These are phyloP conservation scores for Serendipita sp. DNA, from an alignment of 768 basidiomycete species.

Conservation along the genomic window DNA sequence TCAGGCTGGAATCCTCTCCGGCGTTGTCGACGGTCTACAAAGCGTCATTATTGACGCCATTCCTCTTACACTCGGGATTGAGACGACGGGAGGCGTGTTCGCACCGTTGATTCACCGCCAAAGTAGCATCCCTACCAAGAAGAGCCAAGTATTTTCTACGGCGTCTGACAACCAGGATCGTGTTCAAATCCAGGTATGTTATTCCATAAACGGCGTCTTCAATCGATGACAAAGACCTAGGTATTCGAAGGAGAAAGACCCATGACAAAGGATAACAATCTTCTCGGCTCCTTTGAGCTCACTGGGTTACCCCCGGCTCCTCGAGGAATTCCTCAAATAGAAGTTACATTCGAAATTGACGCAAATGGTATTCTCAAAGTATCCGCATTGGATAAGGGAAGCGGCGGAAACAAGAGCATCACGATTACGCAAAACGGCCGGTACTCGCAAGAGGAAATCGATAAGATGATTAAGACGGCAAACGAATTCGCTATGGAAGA, in stretches of 20 bases:
- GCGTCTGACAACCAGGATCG: slow-evolving; percentile 23
- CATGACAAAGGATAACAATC: slow-evolving; percentile 32
- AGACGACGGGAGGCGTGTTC: slow-evolving; percentile 34
- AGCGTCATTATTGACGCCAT: slow-evolving; percentile 31
- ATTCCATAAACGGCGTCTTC: too few species aligned
- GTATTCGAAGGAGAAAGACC: slow-evolving; percentile 27
- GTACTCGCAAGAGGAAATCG: slow-evolving; percentile 37
- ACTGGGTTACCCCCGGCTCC: slow-evolving; percentile 29
- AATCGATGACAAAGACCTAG: slow-evolving; percentile 21
- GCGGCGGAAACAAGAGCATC: slow-evolving; percentile 19
- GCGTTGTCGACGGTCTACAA: slow-evolving; percentile 29
- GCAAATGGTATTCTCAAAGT: slow-evolving; percentile 32
- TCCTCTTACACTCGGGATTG: slow-evolving; percentile 36
- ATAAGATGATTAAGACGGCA: slow-evolving; percentile 36
- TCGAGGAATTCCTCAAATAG: slow-evolving; percentile 28
- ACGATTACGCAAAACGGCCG: slow-evolving; percentile 33
- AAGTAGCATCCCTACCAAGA: slow-evolving; percentile 36
- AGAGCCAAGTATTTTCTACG: slow-evolving; percentile 23
- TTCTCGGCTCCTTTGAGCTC: slow-evolving; percentile 33
- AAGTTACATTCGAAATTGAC: slow-evolving; percentile 34
- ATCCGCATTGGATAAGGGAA: slow-evolving; percentile 25
- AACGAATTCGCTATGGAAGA: slow-evolving; percentile 23
- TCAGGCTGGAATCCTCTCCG: slow-evolving; percentile 34
- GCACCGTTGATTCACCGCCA: slow-evolving; percentile 35
- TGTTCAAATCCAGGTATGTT: background rate